A percentile compares a stretch with the other conserved stretches of the same genome.
Conservation (phyloP, 768 basidiomycete genomes). For the Suillus tomentosus region DNA sequence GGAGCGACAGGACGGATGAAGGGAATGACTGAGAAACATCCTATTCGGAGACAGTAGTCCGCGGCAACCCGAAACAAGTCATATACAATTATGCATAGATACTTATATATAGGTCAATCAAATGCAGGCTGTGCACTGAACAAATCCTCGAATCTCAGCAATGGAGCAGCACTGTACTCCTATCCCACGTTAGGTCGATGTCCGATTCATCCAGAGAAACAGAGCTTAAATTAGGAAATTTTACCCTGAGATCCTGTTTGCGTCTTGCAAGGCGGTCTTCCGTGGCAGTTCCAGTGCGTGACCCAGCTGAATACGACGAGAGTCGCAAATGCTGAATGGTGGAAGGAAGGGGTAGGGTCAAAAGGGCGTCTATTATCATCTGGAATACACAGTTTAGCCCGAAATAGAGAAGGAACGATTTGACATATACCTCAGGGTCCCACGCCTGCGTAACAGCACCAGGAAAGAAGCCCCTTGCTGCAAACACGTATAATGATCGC, state of each 20-base stretch:
- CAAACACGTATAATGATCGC: conserved; percentile 9
- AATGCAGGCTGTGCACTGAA: not conserved
- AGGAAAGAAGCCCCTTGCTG: not conserved
- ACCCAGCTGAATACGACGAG: not conserved
- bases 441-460: not conserved
- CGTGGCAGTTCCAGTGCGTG: not conserved
- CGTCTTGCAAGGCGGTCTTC: not conserved
- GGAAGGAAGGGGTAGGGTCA: conserved; percentile 7
- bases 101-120: not conserved
- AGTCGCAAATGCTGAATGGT: conserved; percentile 10
- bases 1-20: conserved; percentile 21
- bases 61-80: not conserved
- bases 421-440: conserved; percentile 6
- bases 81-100: not conserved
- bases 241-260: conserved; percentile 3
- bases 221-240: conserved; percentile 9
- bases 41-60: not conserved
- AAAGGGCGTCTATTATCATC: conserved; percentile 5
- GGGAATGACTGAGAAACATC: conserved; percentile 21
- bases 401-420: not conserved
- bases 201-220: conserved; percentile 11
- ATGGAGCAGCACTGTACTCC: not conserved
- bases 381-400: conserved; percentile 2
- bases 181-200: conserved; percentile 9
- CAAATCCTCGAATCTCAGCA: not conserved